phyloP scores from a whole-genome alignment of 306 rosid genomes.

The Vicia sativa region DNA sequence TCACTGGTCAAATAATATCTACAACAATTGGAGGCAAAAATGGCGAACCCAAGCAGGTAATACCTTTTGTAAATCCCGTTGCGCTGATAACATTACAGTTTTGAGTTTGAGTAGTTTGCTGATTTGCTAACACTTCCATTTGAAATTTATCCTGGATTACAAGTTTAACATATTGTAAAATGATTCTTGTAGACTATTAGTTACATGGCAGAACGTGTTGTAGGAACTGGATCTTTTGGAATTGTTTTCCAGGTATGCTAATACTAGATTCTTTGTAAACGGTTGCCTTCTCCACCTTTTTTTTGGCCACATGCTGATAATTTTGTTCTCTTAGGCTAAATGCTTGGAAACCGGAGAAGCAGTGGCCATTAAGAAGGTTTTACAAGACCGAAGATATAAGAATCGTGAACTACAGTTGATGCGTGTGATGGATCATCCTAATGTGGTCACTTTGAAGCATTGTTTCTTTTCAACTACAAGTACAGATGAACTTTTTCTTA shows the following conservation, averaged over 20 bases:
- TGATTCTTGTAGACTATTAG: constrained; percentile 79
- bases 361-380: constrained; percentile 91
- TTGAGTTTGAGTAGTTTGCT: constrained; percentile 19
- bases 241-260: constrained; percentile 86
- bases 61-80: constrained; percentile 25
- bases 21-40: constrained; percentile 96
- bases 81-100: neutral
- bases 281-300: neutral
- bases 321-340: constrained; percentile 63
- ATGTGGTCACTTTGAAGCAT: constrained; percentile 88
- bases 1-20: constrained; percentile 90
- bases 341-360: constrained; percentile 96
- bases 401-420: constrained; percentile 91
- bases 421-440: constrained; percentile 98
- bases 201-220: constrained; percentile 96
- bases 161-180: constrained; percentile 42
- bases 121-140: constrained; percentile 15
- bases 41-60: constrained; percentile 95
- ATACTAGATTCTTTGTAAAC: constrained; percentile 8
- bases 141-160: constrained; percentile 8
- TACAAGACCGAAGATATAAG: constrained; percentile 90
- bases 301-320: constrained; percentile 14
- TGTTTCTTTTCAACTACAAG: constrained; percentile 95
- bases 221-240: constrained; percentile 94
- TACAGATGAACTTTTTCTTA: constrained; percentile 88